Conservation (phyloP, 257 asterid species). For the Paulownia fortunei region DNA sequence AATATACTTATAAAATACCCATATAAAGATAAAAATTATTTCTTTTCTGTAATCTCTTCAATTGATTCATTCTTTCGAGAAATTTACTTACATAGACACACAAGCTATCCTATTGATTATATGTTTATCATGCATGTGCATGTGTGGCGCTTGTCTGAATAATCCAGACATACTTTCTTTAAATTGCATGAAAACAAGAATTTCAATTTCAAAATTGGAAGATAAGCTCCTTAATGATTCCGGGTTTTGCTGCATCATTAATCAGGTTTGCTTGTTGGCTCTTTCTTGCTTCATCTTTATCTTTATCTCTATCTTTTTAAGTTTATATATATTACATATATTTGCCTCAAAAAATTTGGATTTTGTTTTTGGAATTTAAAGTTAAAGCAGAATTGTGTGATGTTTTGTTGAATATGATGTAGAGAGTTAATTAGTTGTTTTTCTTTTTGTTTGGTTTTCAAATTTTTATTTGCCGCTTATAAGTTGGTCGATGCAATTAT, state of each 20-base stretch:
- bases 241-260: neutral
- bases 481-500: conserved; percentile 1
- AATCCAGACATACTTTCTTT: neutral
- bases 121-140: conserved; percentile 24
- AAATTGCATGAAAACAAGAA: neutral
- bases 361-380: neutral
- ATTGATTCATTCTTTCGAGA: neutral
- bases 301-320: neutral
- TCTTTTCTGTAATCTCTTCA: neutral
- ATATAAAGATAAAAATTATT: neutral
- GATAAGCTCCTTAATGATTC: neutral
- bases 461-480: neutral
- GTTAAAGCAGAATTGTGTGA: neutral
- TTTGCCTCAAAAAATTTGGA: neutral
- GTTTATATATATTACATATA: neutral
- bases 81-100: neutral
- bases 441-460: neutral
- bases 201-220: neutral
- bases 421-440: neutral
- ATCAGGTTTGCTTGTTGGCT: conserved; percentile 32
- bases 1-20: neutral
- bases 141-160: neutral
- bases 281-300: neutral
- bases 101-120: neutral
- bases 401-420: neutral